Evolutionary conservation across 495 filamentous ascomycete genomes (phyloP).

Genomic region (Friedmanniomyces simplex): DNA sequence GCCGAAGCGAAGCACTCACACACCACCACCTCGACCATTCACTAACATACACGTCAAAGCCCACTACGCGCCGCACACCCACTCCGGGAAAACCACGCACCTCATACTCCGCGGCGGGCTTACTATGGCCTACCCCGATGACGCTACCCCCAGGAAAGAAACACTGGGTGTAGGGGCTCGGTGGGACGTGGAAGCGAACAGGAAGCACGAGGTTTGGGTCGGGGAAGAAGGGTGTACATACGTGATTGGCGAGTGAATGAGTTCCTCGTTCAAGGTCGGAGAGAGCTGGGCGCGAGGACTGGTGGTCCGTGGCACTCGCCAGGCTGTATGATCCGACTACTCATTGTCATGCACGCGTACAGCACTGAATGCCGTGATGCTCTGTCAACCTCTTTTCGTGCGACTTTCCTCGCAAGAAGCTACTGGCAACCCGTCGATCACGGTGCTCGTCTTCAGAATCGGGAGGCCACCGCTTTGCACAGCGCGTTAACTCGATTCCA

Average conservation of each 20-base stretch:
- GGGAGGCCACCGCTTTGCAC: too few species aligned
- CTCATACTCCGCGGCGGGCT: slow-evolving; percentile 60
- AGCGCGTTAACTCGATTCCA: too few species aligned
- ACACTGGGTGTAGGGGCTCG: slow-evolving; percentile 58
- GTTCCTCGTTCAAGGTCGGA: too few species aligned
- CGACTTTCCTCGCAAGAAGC: too few species aligned
- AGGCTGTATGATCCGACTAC: too few species aligned
- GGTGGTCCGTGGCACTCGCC: too few species aligned
- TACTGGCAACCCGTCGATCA: too few species aligned
- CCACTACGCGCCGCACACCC: slow-evolving; percentile 66
- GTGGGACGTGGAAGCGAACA: slow-evolving; percentile 64
- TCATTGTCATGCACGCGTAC: too few species aligned
- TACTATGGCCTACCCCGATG: slow-evolving; percentile 64
- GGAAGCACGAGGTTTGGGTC: slow-evolving; percentile 77
- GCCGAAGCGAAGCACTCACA: neutral
- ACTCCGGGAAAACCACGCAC: slow-evolving; percentile 61
- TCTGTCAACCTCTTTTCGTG: too few species aligned
- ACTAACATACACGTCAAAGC: slow-evolving; percentile 42
- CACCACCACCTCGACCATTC: neutral
- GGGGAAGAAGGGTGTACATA: slow-evolving; percentile 69
- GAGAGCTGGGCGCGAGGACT: too few species aligned
- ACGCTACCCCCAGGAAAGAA: slow-evolving; percentile 49
- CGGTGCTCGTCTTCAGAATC: too few species aligned
- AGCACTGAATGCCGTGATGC: too few species aligned
- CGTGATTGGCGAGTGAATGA: slow-evolving; percentile 73